Evolutionary conservation across 192 early-diverging fungal species (phyloP), one percentile per base, ranked within the genome.

Genomic region (Powellomyces hirtus): DNA sequence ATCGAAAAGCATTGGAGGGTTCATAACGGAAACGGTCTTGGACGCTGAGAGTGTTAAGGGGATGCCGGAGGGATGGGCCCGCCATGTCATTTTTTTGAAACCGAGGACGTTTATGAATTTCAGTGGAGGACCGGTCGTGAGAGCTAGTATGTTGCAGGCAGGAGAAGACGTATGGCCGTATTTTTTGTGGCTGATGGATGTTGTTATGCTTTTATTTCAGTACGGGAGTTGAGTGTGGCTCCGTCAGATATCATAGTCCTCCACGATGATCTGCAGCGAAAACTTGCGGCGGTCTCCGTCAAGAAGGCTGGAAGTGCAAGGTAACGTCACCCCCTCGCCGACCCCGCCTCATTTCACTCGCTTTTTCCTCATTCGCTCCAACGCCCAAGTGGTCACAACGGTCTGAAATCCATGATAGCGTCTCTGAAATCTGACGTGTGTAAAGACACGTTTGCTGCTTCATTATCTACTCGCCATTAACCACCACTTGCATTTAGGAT

Each of bases 221-320:
- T 75, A 3, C 70, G 61, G 18, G 84, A 84, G 6, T 66, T 86
- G 8, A 50, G 66, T 16, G 72, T 90, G 7, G 42, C 72, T 0
- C 33, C 63, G 0, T 63, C 66, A 7, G 71, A 90, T 37, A 56
- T 89, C 0, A 74, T 88, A 44, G 77, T 92, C 0, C 69, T 90
- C 3, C 90, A 92, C 68, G 90, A 92, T 53, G 90, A 92, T 66
- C 69, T 92, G 70, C 79, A 90, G 50, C 79, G 87, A 16, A 78
- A 80, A n/a, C 57, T 90, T 7, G 89, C 86, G 14, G 82, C 81
- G 58, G 36, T 89, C 0, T 81, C 84, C 7, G 59, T 84, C 29
- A 92, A 92, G 56, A 42, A 31, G 1, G 70, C 71, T 4, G 90
- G 90, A 0, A 87, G 85, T 46, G 84, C 87, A 16, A 87, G 83